Percentiles rank a stretch among this genome's conserved stretches.
These are phyloP conservation scores for Crithidia acanthocephali DNA, from an alignment of 208 protist species.

Conservation along the genomic window DNA sequence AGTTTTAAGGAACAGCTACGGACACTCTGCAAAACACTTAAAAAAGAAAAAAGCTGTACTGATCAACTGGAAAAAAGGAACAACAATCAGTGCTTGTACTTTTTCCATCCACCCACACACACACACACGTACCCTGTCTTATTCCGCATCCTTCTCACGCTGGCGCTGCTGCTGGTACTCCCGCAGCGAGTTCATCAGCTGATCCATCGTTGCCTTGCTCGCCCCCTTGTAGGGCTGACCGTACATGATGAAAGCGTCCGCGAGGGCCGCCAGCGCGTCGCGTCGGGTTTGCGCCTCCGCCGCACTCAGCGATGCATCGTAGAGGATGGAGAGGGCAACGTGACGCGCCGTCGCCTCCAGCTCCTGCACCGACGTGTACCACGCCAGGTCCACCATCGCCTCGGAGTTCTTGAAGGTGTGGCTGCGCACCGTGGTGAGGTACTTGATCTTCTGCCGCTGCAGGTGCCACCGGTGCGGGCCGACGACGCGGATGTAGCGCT, in stretches of 20 bases:
- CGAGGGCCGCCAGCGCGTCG: slow-evolving; percentile 59
- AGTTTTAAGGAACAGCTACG: neutral
- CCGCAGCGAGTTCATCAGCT: slow-evolving; percentile 77
- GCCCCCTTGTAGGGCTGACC: slow-evolving; percentile 81
- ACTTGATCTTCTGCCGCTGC: slow-evolving; percentile 39
- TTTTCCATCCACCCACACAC: no score
- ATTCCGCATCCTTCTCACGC: slow-evolving; percentile 44
- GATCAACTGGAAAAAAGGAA: no score
- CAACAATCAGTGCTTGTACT: no score
- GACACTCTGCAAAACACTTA: no score
- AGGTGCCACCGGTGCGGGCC: slow-evolving; percentile 54
- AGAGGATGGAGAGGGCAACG: slow-evolving; percentile 58
- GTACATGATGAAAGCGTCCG: slow-evolving; percentile 64
- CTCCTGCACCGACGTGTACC: slow-evolving; percentile 74
- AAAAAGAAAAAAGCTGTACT: no score
- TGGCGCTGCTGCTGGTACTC: slow-evolving; percentile 75
- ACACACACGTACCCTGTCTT: no score
- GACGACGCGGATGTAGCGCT: slow-evolving; percentile 30
- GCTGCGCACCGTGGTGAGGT: slow-evolving; percentile 54
- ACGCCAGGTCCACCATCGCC: slow-evolving; percentile 82
- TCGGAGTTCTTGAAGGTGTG: slow-evolving; percentile 75
- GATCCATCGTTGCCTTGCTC: slow-evolving; percentile 74
- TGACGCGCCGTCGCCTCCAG: slow-evolving; percentile 71
- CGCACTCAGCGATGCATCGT: slow-evolving; percentile 44
- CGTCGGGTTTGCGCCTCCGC: slow-evolving; percentile 45